These are phyloP conservation scores for Macrophomina tecta DNA, from an alignment of 2,329 filamentous ascomycete genomes.

Conservation along the genomic window DNA sequence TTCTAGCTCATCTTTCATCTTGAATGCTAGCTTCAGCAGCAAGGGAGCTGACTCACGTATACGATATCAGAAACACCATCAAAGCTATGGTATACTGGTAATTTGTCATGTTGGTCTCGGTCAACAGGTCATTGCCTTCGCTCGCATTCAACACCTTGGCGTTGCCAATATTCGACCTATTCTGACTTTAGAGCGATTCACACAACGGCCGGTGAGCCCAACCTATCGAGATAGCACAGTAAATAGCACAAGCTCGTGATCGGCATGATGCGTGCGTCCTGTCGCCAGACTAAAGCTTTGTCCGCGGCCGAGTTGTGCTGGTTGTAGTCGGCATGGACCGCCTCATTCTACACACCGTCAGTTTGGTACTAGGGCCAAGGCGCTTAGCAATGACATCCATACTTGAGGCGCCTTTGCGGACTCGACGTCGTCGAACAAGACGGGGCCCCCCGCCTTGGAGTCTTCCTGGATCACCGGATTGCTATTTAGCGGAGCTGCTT, in stretches of 20 bases:
- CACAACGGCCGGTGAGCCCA: not conserved
- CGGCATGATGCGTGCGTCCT: constrained; percentile 69
- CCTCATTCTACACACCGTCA: constrained; percentile 5
- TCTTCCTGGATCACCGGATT: constrained; percentile 22
- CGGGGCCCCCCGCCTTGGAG: constrained; percentile 5
- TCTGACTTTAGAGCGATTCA: not conserved
- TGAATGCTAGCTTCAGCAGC: not conserved
- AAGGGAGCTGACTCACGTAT: constrained; percentile 30
- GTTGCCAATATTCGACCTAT: constrained; percentile 45
- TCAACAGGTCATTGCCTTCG: constrained; percentile 66
- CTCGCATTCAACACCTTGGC: constrained; percentile 68
- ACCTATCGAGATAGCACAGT: constrained; percentile 69
- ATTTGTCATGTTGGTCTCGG: constrained; percentile 65
- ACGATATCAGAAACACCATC: constrained; percentile 40
- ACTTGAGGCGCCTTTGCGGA: constrained; percentile 1
- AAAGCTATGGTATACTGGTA: constrained; percentile 55
- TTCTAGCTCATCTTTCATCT: not conserved
- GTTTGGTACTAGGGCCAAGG: not conserved
- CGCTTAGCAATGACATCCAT: not conserved
- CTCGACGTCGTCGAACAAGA: constrained; percentile 13
- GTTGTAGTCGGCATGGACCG: constrained; percentile 26
- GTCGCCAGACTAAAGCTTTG: constrained; percentile 36
- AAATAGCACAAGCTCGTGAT: constrained; percentile 69
- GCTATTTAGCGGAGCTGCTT: constrained; percentile 14
- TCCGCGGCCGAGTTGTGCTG: constrained; percentile 19